Evolutionary conservation across 2,329 filamentous ascomycete genomes (phyloP).

Genomic region (Penicillium aurantiogriseum): DNA sequence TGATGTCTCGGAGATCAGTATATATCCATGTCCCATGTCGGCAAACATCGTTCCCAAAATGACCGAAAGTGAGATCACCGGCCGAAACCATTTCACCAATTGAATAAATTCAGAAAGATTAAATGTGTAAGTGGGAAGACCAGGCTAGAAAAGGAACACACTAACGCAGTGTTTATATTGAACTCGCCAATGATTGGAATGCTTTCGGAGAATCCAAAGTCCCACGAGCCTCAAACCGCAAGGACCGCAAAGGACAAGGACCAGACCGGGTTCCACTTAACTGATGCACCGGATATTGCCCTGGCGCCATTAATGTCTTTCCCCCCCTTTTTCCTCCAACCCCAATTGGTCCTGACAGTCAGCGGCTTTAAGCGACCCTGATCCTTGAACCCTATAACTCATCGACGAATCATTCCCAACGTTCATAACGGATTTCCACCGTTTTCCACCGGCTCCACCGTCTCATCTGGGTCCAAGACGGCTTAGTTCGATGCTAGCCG

Average conservation of each 20-base stretch:
- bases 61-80: background rate
- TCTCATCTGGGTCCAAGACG: conserved; percentile 17
- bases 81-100: conserved; percentile 4
- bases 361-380: conserved; percentile 19
- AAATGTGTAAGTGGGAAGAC: background rate
- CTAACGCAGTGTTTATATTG: conserved; percentile 9
- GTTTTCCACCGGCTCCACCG: conserved; percentile 9
- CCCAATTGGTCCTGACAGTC: conserved; percentile 9
- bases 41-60: conserved; percentile 1
- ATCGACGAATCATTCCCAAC: conserved; percentile 16
- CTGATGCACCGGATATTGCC: conserved; percentile 29
- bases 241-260: background rate
- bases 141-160: background rate
- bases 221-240: conserved; percentile 2
- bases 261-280: conserved; percentile 22
- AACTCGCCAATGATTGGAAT: conserved; percentile 4
- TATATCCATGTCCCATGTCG: background rate
- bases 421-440: background rate
- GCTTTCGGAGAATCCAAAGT: background rate
- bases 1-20: conserved; percentile 1
- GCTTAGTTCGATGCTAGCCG: conserved; percentile 23
- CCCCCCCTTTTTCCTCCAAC: background rate
- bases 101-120: background rate
- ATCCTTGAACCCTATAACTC: conserved; percentile 24
- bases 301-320: conserved; percentile 11